Base-by-base conservation (phyloP, 192 early-diverging fungal species). In the Coemansia sp. region DNA sequence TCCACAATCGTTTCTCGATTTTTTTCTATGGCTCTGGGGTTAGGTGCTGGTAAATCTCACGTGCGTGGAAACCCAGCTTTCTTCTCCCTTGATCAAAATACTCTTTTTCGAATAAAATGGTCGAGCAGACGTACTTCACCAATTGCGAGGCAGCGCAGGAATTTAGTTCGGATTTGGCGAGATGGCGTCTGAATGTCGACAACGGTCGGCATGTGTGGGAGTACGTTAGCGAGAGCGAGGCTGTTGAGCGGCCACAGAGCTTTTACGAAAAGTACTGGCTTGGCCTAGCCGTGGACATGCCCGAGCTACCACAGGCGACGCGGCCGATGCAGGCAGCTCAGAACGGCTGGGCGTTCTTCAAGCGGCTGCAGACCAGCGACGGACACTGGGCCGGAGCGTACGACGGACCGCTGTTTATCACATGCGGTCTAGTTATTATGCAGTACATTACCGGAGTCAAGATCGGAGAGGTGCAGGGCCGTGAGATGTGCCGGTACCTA, bases 371-470 rank as follows among this genome's bases (percentile, higher is more conserved):
- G 73, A 94, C 92, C 6, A 85, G 86, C 35, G 94, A 95, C 66
- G 97, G 97, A 6, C 95, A 97, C 83, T 99, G 92, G 90, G 90
- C 91, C 2, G 95, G 95, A 41, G 92, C 94, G 61, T 98, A 97
- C 82, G 95, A 94, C 64, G 97, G 97, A 2, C 97, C 97, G 36
- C 91, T 98, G 90, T 99, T 99, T 83, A 75, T 98, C 42, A 87
- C 95, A 31, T 95, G 95, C 14, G 97, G 97, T 25, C 64, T 97
- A 1, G 87, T 94, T 23, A 93, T 99, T 59, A 77, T 89, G 47
- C 90, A 92, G 83, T 94, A 97, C 73, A 88, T 97, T 63, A 94
- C 93, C 0, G 86, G 88, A 21, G 70, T 87, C 5, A 69, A 80
- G 45, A 85, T 93, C 35, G 87, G 85, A 14, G 83, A 91, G 6